Evolutionary conservation across 2,329 filamentous ascomycete genomes (phyloP), one percentile per base, ranked within the genome.

Genomic region (Hansfordia pulvinata): DNA sequence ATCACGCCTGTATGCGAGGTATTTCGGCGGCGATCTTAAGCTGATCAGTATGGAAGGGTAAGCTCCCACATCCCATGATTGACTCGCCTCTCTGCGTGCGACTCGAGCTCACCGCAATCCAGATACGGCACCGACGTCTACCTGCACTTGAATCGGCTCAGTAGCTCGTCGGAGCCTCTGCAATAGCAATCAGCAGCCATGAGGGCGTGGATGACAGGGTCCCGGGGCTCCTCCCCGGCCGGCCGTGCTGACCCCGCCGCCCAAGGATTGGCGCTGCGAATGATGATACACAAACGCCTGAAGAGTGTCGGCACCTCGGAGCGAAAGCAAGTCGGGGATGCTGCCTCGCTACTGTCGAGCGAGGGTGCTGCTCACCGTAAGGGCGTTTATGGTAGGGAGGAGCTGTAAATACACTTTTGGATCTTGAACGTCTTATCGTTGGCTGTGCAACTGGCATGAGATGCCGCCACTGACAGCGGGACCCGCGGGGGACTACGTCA

Each of bases 21-120:
- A 98, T 58, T 98, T 98, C 58, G 90, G 90, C 32, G 90, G 90
- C 31, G 90, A 98, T 52, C 53, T 98, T 43, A 96, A 96, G 56
- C 57, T 98, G 51, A 98, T 98, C 46, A 94, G 85, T 52, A 98
- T 98, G 90, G 90, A 98, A 64, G 90, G 90, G 83, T 93, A 62
- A 64, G 80, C 51, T 26, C n/a, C n/a, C n/a, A n/a, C n/a, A n/a
- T n/a, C n/a, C n/a, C n/a, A n/a, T n/a, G n/a, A n/a, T n/a, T n/a
- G n/a, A n/a, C n/a, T 29, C 23, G 12, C 19, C 25, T 35, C 10
- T 26, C 18, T 27, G 11, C 28, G 24, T 28, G 6, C 11, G 8
- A 8, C 23, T 8, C 16, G 10, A 6, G 22, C 44, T 52, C 35
- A 37, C 26, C 17, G 4, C 8, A 24, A 10, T 18, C 24, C 41